phyloP scores from a whole-genome alignment of 2,329 filamentous ascomycete genomes.

The Sporothrix euskadiensis region DNA sequence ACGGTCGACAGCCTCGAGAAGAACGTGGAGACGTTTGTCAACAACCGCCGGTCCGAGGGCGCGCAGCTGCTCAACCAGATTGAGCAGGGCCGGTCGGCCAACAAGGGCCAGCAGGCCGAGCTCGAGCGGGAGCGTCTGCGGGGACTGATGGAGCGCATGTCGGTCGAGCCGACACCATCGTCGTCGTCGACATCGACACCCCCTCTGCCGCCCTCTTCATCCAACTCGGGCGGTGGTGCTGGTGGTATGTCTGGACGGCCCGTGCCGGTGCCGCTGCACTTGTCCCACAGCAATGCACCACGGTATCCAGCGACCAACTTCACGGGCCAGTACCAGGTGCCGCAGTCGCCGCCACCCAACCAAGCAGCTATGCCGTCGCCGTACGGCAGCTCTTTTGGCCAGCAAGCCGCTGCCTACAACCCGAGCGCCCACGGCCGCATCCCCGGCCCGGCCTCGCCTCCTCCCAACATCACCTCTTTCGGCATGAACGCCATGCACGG shows the following conservation, averaged over 20 bases:
- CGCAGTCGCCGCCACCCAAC: constrained; percentile 57
- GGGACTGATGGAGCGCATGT: constrained; percentile 93
- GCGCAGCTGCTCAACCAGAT: constrained; percentile 87
- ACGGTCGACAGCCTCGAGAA: constrained; percentile 89
- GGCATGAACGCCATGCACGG: constrained; percentile 38
- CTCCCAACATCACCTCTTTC: constrained; percentile 45
- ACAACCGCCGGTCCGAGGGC: constrained; percentile 88
- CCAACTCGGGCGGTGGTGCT: neutral
- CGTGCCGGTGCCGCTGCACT: constrained; percentile 42
- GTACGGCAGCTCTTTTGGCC: constrained; percentile 45
- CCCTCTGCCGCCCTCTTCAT: neutral
- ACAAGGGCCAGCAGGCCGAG: constrained; percentile 65
- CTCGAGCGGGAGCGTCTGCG: constrained; percentile 82
- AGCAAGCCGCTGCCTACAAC: constrained; percentile 51
- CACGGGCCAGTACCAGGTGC: constrained; percentile 59
- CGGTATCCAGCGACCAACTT: constrained; percentile 57
- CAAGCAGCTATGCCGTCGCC: constrained; percentile 44
- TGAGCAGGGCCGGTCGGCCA: constrained; percentile 71
- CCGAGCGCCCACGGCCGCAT: constrained; percentile 61
- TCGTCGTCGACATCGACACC: constrained; percentile 32
- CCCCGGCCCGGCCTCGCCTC: constrained; percentile 52
- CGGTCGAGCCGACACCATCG: constrained; percentile 67
- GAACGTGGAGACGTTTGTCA: constrained; percentile 96
- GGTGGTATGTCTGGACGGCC: constrained; percentile 38
- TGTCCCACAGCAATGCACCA: constrained; percentile 42